Conservation (phyloP, 106 monocot species). For the Dendrobium nobile region DNA sequence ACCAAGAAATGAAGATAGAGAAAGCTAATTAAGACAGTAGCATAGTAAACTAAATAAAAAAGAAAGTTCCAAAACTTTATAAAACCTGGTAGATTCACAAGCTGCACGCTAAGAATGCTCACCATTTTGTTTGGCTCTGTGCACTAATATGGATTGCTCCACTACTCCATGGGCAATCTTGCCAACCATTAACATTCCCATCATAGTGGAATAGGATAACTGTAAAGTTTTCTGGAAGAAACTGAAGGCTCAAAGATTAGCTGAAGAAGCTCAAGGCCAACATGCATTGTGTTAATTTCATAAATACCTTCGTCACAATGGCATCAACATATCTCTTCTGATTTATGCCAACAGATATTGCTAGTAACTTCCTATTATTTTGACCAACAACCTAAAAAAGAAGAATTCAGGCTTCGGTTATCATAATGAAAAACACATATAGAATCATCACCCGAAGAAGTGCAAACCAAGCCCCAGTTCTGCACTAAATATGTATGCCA, state of each 20-base stretch:
- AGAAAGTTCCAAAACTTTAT: not conserved
- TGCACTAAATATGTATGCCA: not conserved
- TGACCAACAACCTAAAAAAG: conserved; percentile 22
- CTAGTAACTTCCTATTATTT: conserved; percentile 42
- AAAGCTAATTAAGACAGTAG: too few relatives aligned
- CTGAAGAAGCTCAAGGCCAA: conserved; percentile 3
- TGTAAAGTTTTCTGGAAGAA: conserved; percentile 76
- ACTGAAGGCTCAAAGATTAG: conserved; percentile 54
- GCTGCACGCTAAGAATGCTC: conserved; percentile 4
- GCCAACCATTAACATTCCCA: conserved; percentile 73
- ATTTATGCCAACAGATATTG: conserved; percentile 59
- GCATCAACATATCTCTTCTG: conserved; percentile 58
- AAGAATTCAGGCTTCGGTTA: not conserved
- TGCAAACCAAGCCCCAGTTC: not conserved
- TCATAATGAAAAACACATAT: not conserved
- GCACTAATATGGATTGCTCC: conserved; percentile 69
- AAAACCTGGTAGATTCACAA: not conserved
- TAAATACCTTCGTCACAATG: conserved; percentile 59
- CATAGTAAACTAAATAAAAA: not conserved
- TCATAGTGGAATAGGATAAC: conserved; percentile 84
- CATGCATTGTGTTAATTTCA: not conserved
- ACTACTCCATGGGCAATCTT: conserved; percentile 60
- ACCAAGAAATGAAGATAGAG: not conserved
- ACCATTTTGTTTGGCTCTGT: conserved; percentile 78
- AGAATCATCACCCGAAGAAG: not conserved